Evolutionary conservation across 2,329 filamentous ascomycete species (phyloP).

Genomic region (Epicoccum sorghinum): DNA sequence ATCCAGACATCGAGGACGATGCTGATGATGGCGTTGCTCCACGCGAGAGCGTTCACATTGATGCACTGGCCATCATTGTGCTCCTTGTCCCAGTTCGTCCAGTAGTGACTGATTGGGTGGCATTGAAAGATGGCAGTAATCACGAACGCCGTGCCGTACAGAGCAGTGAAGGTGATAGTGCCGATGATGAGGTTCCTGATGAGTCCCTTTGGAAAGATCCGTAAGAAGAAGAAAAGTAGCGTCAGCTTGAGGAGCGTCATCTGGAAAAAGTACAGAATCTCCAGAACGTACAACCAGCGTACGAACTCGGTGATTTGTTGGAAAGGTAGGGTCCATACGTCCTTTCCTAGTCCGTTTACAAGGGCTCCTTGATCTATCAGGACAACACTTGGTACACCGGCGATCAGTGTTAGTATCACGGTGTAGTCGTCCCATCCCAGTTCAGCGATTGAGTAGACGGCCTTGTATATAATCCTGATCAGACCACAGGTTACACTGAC

Average conservation of each 20-base stretch:
- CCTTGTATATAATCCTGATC: slow-evolving; percentile 48
- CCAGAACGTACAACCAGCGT: slow-evolving; percentile 38
- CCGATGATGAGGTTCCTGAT: slow-evolving; percentile 22
- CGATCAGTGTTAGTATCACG: slow-evolving; percentile 28
- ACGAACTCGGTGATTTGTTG: slow-evolving; percentile 54
- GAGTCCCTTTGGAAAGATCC: slow-evolving; percentile 36
- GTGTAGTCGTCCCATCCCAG: slow-evolving; percentile 51
- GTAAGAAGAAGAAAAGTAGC: slow-evolving; percentile 36
- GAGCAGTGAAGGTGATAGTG: slow-evolving; percentile 32
- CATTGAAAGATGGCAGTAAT: slow-evolving; percentile 40
- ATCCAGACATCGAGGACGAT: slow-evolving; percentile 42
- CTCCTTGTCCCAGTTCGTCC: slow-evolving; percentile 39
- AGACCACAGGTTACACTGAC: slow-evolving; percentile 44
- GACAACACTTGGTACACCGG: slow-evolving; percentile 33
- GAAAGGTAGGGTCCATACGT: slow-evolving; percentile 58
- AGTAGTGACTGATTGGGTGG: slow-evolving; percentile 40
- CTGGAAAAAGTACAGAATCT: slow-evolving; percentile 43
- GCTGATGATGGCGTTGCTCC: slow-evolving; percentile 42
- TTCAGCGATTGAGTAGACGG: slow-evolving; percentile 40
- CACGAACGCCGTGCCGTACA: slow-evolving; percentile 31
- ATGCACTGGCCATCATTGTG: slow-evolving; percentile 40
- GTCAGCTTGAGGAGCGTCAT: slow-evolving; percentile 36
- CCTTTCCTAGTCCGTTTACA: slow-evolving; percentile 54
- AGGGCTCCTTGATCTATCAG: slow-evolving; percentile 29
- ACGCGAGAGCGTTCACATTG: slow-evolving; percentile 42